These are phyloP conservation scores for Triangularia verruculosa DNA, from an alignment of 2,329 filamentous ascomycete species.

Conservation along the genomic window DNA sequence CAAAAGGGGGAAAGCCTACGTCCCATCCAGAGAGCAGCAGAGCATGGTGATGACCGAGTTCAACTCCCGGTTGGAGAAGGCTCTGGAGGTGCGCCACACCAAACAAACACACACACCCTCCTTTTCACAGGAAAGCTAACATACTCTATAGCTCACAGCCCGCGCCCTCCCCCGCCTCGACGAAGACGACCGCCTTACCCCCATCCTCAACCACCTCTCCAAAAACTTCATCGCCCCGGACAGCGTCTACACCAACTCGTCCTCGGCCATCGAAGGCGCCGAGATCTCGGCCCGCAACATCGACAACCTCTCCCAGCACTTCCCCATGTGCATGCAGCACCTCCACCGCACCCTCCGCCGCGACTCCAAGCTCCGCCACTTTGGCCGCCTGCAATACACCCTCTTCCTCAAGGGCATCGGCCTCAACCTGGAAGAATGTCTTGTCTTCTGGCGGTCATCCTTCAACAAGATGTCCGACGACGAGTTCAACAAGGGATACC, in stretches of 20 bases:
- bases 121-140: not conserved
- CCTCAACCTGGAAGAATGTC: slow-evolving; percentile 82
- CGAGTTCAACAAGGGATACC: slow-evolving; percentile 94
- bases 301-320: slow-evolving; percentile 74
- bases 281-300: slow-evolving; percentile 76
- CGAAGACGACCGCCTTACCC: slow-evolving; percentile 85
- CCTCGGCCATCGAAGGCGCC: slow-evolving; percentile 63
- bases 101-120: not conserved
- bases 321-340: slow-evolving; percentile 92
- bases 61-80: slow-evolving; percentile 70
- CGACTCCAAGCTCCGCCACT: slow-evolving; percentile 91
- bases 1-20: slow-evolving; percentile 81
- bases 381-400: slow-evolving; percentile 87
- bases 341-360: slow-evolving; percentile 82
- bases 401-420: slow-evolving; percentile 97
- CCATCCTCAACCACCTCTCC: slow-evolving; percentile 72
- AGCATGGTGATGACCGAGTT: slow-evolving; percentile 91
- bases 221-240: slow-evolving; percentile 95
- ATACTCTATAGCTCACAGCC: slow-evolving; percentile 66
- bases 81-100: slow-evolving; percentile 72
- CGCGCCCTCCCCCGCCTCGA: slow-evolving; percentile 87
- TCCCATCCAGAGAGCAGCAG: slow-evolving; percentile 80
- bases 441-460: slow-evolving; percentile 83
- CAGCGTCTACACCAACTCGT: slow-evolving; percentile 68
- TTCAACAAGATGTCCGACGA: slow-evolving; percentile 91